These are phyloP conservation scores for Elsinoe fawcettii DNA, from an alignment of 2,329 filamentous ascomycete species.

Conservation along the genomic window DNA sequence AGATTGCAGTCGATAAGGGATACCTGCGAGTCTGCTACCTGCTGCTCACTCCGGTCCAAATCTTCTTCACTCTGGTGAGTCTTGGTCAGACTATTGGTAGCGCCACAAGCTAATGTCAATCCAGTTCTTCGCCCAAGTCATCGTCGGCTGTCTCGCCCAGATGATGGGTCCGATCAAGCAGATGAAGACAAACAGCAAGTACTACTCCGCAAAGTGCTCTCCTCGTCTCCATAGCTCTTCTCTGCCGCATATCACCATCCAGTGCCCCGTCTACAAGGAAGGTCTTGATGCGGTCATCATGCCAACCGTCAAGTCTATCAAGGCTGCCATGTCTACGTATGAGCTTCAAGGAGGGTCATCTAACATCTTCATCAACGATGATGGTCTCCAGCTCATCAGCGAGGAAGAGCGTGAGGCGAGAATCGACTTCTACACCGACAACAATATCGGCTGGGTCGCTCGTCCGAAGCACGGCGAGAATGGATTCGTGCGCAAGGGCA, in stretches of 20 bases:
- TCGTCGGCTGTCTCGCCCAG: slow-evolving; percentile 67
- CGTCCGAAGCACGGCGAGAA: slow-evolving; percentile 44
- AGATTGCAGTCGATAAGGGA: slow-evolving; percentile 56
- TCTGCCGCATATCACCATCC: slow-evolving; percentile 65
- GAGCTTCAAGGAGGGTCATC: slow-evolving; percentile 70
- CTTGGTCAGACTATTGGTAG: background rate
- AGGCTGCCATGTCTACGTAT: slow-evolving; percentile 68
- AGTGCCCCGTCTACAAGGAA: slow-evolving; percentile 85
- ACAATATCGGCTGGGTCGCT: slow-evolving; percentile 44
- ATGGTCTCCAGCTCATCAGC: slow-evolving; percentile 60
- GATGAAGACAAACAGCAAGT: slow-evolving; percentile 68
- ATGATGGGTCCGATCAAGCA: slow-evolving; percentile 68
- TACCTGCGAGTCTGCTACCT: slow-evolving; percentile 59
- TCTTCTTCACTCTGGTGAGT: slow-evolving; percentile 64
- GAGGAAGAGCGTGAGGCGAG: slow-evolving; percentile 38
- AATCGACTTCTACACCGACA: slow-evolving; percentile 43
- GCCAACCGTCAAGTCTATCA: slow-evolving; percentile 70
- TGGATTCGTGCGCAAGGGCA: slow-evolving; percentile 50
- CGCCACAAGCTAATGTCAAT: slow-evolving; percentile 5
- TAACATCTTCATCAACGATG: slow-evolving; percentile 68
- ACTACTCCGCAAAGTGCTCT: slow-evolving; percentile 67
- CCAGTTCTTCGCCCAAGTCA: slow-evolving; percentile 68
- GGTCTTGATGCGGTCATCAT: slow-evolving; percentile 66
- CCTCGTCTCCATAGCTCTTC: slow-evolving; percentile 49
- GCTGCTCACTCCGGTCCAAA: slow-evolving; percentile 59